phyloP scores from a whole-genome alignment of 2,329 filamentous ascomycete genomes.

The Diaporthe humulicola region DNA sequence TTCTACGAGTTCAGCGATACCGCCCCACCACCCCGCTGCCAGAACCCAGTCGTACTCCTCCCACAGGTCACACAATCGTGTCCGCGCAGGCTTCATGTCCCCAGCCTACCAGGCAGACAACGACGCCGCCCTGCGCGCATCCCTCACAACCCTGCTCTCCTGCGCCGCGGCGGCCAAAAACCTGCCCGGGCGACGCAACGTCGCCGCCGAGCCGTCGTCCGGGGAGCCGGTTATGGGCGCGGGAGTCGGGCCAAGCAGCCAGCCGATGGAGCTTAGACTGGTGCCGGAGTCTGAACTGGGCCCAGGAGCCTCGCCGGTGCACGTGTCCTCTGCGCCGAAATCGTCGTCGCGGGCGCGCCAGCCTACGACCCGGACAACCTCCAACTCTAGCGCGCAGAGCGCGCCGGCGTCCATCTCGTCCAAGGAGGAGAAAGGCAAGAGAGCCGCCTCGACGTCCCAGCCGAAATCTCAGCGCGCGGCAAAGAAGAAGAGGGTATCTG shows the following conservation, averaged over 20 bases:
- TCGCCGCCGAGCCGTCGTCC: conserved; percentile 50
- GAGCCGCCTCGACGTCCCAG: conserved; percentile 52
- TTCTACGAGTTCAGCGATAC: conserved; percentile 62
- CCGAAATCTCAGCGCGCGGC: conserved; percentile 58
- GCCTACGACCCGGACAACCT: conserved; percentile 44
- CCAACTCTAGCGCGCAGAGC: conserved; percentile 49
- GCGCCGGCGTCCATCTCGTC: conserved; percentile 45
- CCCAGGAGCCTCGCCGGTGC: conserved; percentile 47
- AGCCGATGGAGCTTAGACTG: conserved; percentile 71
- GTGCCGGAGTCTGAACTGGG: conserved; percentile 73
- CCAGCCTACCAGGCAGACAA: conserved; percentile 87
- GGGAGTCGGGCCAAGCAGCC: conserved; percentile 60
- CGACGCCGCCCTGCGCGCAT: conserved; percentile 91
- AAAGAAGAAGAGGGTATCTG: conserved; percentile 71
- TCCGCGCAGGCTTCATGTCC: conserved; percentile 74
- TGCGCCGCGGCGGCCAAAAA: conserved; percentile 91
- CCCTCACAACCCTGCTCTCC: conserved; percentile 94
- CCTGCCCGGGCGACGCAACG: conserved; percentile 73
- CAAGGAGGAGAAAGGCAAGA: conserved; percentile 63
- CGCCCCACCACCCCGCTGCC: conserved; percentile 56
- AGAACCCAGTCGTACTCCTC: conserved; percentile 54
- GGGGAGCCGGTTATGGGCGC: conserved; percentile 48
- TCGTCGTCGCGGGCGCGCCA: conserved; percentile 36
- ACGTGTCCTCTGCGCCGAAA: conserved; percentile 44
- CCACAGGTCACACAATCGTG: conserved; percentile 62